Evolutionary conservation across 257 asterid species (phyloP), one percentile per base, ranked within the genome.

Genomic region (Henckelia pumila): DNA sequence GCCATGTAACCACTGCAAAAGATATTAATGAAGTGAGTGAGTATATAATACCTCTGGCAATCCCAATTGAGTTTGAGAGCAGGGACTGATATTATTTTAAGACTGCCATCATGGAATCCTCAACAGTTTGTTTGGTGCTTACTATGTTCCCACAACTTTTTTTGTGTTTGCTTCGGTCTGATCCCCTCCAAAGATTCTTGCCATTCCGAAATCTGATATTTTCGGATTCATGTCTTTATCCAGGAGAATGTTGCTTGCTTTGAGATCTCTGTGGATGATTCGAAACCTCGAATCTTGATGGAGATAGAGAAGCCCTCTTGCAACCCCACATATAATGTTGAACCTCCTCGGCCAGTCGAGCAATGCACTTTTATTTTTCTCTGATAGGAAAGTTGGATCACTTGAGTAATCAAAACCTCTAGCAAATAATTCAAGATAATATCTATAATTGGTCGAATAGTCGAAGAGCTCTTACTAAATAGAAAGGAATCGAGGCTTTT

Each of bases 171-270:
- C 93, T 73, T 88, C 93, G 0, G 88, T 88, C 62, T 88, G 88
- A 60, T 88, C 90, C 11, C 88, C 83, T 52, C 93, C 95, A 24
- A 88, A 88, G 11, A 85, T 86, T 69, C 95, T 85, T 32, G 95
- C 95, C 95, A 88, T 88, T 74, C 95, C 95, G 62, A 88, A 88
- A 72, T 88, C 95, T 8, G 95, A 88, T 77, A 88, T 88, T 71
- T 88, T 88, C 0, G 95, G 93, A 66, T 73, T 78, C 95, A 86
- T 80, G 2, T 82, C 90, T 40, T 74, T 84, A 19, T 84, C 95
- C 0, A 88, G 87, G 56, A 88, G 88, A 56, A 88, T 75, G 71
- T 88, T 88, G 81, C 95, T 85, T 8, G 95, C 88, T 76, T 88
- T 88, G 66, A 88, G 86, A 78, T 88, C 95, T 77, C 95, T 68